A percentile compares a stretch with the other conserved stretches of the same genome.
Evolutionary conservation across 2,329 filamentous ascomycete species (phyloP).

Genomic region (Penicillium crustosum): DNA sequence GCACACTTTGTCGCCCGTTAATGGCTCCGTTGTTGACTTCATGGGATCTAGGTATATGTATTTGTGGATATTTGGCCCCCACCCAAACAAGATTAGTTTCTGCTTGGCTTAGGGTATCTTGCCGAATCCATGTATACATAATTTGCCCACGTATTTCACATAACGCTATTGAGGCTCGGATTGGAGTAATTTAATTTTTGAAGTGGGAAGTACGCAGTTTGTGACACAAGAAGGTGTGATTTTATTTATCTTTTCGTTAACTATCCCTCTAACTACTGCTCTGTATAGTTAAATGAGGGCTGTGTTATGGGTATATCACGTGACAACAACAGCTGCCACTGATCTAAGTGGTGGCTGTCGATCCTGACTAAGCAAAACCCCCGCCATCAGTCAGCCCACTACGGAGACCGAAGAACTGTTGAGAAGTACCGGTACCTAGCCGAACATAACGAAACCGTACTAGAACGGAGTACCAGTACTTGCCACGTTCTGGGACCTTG

Average conservation of each 20-base stretch:
- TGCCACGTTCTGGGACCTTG: background rate
- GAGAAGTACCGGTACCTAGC: constrained; percentile 14
- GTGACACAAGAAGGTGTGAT: background rate
- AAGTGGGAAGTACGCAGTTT: background rate
- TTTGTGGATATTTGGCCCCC: background rate
- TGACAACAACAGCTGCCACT: background rate
- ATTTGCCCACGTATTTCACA: background rate
- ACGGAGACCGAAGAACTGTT: constrained; percentile 6
- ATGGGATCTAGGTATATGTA: background rate
- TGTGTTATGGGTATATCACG: background rate
- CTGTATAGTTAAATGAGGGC: background rate
- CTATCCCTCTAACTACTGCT: background rate
- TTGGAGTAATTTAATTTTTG: background rate
- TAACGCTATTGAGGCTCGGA: background rate
- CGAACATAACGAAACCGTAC: background rate
- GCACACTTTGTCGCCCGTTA: background rate
- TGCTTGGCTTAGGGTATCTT: background rate
- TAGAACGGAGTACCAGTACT: constrained; percentile 2
- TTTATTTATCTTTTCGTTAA: too few species aligned
- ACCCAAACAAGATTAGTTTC: background rate
- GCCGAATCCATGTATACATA: background rate
- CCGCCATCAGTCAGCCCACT: constrained; percentile 15
- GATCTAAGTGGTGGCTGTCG: background rate
- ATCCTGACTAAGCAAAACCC: constrained; percentile 6
- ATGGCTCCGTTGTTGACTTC: background rate